Percentiles rank a stretch among this genome's conserved stretches.
phyloP scores from a whole-genome alignment of 2,329 filamentous ascomycete genomes.

The Sphaceloma murrayae region DNA sequence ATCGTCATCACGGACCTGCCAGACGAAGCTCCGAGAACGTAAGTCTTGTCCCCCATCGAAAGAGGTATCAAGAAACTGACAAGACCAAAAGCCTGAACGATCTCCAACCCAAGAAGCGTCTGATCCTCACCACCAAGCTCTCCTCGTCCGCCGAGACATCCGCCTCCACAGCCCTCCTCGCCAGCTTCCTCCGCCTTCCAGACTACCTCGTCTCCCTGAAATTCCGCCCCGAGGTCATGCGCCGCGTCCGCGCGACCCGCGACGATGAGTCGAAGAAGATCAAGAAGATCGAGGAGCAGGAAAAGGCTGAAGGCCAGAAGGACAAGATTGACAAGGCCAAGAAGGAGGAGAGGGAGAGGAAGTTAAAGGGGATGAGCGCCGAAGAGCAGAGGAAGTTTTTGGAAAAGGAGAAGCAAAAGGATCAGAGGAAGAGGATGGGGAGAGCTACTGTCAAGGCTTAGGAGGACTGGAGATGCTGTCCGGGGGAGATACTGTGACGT shows the following conservation, averaged over 20 bases:
- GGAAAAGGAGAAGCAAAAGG: slow-evolving; percentile 82
- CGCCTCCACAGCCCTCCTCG: slow-evolving; percentile 64
- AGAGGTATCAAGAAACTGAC: background rate
- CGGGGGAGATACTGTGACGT: too few species aligned
- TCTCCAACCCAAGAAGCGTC: slow-evolving; percentile 71
- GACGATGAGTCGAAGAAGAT: slow-evolving; percentile 74
- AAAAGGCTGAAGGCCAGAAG: slow-evolving; percentile 53
- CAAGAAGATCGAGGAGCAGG: slow-evolving; percentile 65
- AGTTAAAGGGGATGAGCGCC: slow-evolving; percentile 61
- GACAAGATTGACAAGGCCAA: slow-evolving; percentile 53
- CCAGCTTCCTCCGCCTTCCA: slow-evolving; percentile 72
- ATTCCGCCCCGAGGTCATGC: slow-evolving; percentile 80
- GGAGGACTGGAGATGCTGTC: too few species aligned
- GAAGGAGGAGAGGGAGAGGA: slow-evolving; percentile 63
- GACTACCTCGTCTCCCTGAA: slow-evolving; percentile 68
- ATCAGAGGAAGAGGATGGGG: slow-evolving; percentile 52
- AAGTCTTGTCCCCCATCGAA: slow-evolving; percentile 31
- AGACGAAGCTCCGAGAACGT: slow-evolving; percentile 75
- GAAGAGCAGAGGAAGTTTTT: slow-evolving; percentile 45
- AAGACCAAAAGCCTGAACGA: slow-evolving; percentile 61
- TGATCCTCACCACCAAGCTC: slow-evolving; percentile 65
- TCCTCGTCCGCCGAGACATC: slow-evolving; percentile 46
- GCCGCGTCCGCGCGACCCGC: slow-evolving; percentile 70
- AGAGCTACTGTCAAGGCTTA: slow-evolving; percentile 48
- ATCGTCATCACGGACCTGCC: slow-evolving; percentile 86